Evolutionary conservation across 2,329 filamentous ascomycete genomes (phyloP).

Genomic region (Xylariaceae sp.): DNA sequence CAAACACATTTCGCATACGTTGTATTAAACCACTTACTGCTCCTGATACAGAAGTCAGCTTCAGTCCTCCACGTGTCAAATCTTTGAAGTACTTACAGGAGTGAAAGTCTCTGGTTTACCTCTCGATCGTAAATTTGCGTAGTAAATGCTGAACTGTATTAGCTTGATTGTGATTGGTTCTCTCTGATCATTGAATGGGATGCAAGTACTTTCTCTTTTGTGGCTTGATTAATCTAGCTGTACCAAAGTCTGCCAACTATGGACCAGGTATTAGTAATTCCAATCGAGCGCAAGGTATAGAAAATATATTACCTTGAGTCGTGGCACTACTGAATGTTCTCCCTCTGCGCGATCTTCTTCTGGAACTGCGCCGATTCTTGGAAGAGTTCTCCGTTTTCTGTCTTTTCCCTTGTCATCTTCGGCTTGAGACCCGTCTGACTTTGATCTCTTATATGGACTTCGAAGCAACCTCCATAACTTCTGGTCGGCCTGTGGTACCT

Average conservation of each 20-base stretch:
- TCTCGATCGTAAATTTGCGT: background rate
- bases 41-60: background rate
- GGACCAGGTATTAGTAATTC: background rate
- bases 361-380: no score
- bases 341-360: constrained; percentile 1
- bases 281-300: background rate
- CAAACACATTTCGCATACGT: constrained; percentile 1
- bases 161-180: background rate
- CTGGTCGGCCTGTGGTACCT: constrained; percentile 2
- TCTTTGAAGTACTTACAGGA: constrained; percentile 16
- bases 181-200: background rate
- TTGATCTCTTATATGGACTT: background rate
- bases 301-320: constrained; percentile 12
- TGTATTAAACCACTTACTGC: background rate
- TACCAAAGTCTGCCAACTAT: constrained; percentile 25
- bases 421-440: background rate
- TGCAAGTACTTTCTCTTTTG: constrained; percentile 23
- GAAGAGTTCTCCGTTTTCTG: no score
- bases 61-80: no score
- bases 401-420: no score
- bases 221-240: constrained; percentile 10
- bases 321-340: constrained; percentile 17
- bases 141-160: constrained; percentile 17
- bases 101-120: constrained; percentile 12
- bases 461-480: background rate